Base-by-base conservation (phyloP, 2,329 filamentous ascomycete species). In the Thermothelomyces thermophilus region DNA sequence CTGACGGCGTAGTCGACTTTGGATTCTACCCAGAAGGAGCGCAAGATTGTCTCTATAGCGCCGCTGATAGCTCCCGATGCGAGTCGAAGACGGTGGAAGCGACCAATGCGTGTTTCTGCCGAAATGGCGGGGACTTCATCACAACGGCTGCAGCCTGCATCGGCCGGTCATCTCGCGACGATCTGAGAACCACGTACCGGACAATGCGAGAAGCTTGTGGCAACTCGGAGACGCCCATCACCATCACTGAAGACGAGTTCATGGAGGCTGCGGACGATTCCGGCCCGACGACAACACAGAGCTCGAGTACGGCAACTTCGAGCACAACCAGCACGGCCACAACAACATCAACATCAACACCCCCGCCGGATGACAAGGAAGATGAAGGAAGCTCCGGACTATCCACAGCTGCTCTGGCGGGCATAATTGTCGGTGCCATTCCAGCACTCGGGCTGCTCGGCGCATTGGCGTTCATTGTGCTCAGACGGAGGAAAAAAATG, bases 101-200 rank as follows among this genome's bases (percentile, higher is more conserved):
- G 26, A 64, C 77, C 53, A 79, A 79, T 56, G 46, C 59, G 2
- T 80, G 76, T 46, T 66, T 79, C 2, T 80, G 76, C 59, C 60
- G 62, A 53, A 76, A 79, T 54, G 63, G 66, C 28, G 71, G 71
- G 48, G 64, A 70, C 55, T 80, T 79, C 60, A 64, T 79, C 52
- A 71, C 68, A 17, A 66, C 67, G 30, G 59, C 73, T 2, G 76
- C 75, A 2, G 56, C 54, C 11, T 80, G 76, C 54, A 59, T 80
- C 11, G 73, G 70, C 7, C 51, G 58, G 14, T 31, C 59, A 3
- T 67, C 65, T 36, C 58, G 62, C 0, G 56, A 19, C 19, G 71
- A 77, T 39, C 55, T 77, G 5, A 53, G 62, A 13, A 49, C 59
- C 14, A 72, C 74, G 14, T 79, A 74, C 56, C 58, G 62, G 6